Evolutionary conservation across 192 early-diverging fungal genomes (phyloP), one percentile per base, ranked within the genome.

Genomic region (Powellomyces hirtus): DNA sequence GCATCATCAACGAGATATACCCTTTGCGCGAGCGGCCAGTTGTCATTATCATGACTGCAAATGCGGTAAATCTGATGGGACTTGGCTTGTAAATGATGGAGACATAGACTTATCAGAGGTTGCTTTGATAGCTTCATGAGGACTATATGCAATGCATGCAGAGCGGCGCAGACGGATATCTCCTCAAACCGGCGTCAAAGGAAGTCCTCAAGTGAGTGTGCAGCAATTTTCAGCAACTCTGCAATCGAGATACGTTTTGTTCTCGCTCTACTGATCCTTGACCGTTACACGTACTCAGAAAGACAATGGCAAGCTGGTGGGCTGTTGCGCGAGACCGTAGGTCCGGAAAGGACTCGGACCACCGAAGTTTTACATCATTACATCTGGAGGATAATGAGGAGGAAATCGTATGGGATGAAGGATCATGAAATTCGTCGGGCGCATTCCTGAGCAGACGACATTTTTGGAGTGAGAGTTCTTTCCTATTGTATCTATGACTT

Each of bases 81-180:
- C n/a, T n/a, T n/a, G n/a, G n/a, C n/a, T n/a, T n/a, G n/a, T n/a
- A n/a, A n/a, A n/a, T n/a, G n/a, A n/a, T n/a, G n/a, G n/a, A n/a
- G n/a, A 42, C 40, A 13, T 10, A 10, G 10, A 42, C n/a, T 42
- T 10, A 42, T 42, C 10, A 13, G 10, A 10, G 10, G 10, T 42
- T 42, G n/a, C 10, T n/a, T 42, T 42, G 11, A n/a, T 34, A 66
- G 55, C 37, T 72, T 14, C 70, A 64, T 34, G 62, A 72, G 49
- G 70, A 72, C 29, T 72, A 72, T 37, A n/a, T 65, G 11, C 53
- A 58, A 34, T 72, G 70, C 38, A 72, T 72, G 70, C 62, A 64
- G 22, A 33, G 36, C 20, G 70, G 70, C 7, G 70, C 70, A 16
- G 70, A 72, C 20, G 62, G 70, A 0, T 72, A 72, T 40, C 42